phyloP scores from a whole-genome alignment of 805 yeast species.

The Torulaspora microellipsoides region DNA sequence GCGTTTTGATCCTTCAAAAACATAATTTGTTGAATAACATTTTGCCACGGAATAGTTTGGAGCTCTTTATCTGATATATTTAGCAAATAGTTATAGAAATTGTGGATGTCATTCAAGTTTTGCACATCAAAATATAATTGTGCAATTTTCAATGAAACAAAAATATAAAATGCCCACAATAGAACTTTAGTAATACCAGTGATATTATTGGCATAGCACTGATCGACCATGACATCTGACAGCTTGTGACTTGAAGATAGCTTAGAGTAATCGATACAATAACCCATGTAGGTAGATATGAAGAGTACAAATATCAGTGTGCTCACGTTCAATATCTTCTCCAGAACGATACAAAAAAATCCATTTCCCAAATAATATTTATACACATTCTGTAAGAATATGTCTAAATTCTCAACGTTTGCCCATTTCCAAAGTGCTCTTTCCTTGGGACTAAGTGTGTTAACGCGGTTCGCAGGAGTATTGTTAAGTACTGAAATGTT shows the following conservation, averaged over 20 bases:
- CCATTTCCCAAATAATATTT: slow-evolving; percentile 85
- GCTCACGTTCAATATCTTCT: slow-evolving; percentile 59
- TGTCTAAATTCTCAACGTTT: slow-evolving; percentile 86
- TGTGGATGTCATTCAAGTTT: slow-evolving; percentile 65
- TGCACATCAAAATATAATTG: slow-evolving; percentile 60
- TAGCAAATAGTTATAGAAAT: slow-evolving; percentile 69
- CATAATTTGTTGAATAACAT: slow-evolving; percentile 72
- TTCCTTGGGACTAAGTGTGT: slow-evolving; percentile 57
- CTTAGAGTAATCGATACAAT: slow-evolving; percentile 69
- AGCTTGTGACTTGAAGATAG: slow-evolving; percentile 34
- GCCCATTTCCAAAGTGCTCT: slow-evolving; percentile 96
- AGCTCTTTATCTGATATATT: slow-evolving; percentile 74
- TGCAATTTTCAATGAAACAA: slow-evolving; percentile 47
- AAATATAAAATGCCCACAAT: slow-evolving; percentile 55
- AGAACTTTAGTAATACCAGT: slow-evolving; percentile 52
- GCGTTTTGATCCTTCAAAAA: slow-evolving; percentile 77
- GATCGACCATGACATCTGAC: slow-evolving; percentile 36
- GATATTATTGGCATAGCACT: slow-evolving; percentile 41
- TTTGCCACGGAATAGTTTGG: slow-evolving; percentile 91
- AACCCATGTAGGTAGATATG: slow-evolving; percentile 71
- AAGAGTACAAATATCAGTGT: slow-evolving; percentile 76
- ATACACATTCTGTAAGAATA: slow-evolving; percentile 78
- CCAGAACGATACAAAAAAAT: slow-evolving; percentile 65
- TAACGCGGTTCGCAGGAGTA: slow-evolving; percentile 31
- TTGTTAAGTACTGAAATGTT: slow-evolving; percentile 26